Evolutionary conservation across 352 stramenopile species (phyloP).

Genomic region (Blastocystis sp.): DNA sequence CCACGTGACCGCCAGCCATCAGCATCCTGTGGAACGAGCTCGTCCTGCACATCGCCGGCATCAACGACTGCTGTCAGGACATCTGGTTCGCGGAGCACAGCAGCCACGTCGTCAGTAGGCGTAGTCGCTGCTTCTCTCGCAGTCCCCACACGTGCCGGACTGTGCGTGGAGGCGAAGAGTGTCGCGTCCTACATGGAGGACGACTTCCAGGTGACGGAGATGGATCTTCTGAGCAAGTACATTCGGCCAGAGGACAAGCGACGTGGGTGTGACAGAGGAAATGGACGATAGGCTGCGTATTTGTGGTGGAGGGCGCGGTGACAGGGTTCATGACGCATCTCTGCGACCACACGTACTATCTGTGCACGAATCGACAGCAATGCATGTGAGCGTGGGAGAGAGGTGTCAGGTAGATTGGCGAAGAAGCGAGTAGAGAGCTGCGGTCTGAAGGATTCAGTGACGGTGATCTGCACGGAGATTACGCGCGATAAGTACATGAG

Average conservation of each 20-base stretch:
- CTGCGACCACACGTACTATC: slow-evolving; percentile 44
- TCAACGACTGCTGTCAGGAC: slow-evolving; percentile 52
- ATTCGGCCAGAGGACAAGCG: background rate
- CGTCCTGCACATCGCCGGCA: slow-evolving; percentile 12
- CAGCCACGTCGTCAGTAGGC: slow-evolving; percentile 13
- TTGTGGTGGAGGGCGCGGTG: slow-evolving; percentile 46
- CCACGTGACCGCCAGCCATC: background rate
- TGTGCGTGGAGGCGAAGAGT: slow-evolving; percentile 34
- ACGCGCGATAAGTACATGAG: slow-evolving; percentile 1
- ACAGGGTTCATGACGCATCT: slow-evolving; percentile 26
- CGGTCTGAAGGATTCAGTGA: background rate
- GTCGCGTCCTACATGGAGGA: slow-evolving; percentile 40
- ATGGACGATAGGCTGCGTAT: slow-evolving; percentile 21
- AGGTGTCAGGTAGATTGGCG: background rate
- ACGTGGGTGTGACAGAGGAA: background rate
- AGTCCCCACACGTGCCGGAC: background rate
- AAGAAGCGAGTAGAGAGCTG: slow-evolving; percentile 12
- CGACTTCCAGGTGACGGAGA: slow-evolving; percentile 52
- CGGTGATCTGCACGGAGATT: slow-evolving; percentile 50
- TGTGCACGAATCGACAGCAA: slow-evolving; percentile 44
- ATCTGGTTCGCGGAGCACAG: slow-evolving; percentile 54
- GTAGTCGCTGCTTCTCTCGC: background rate
- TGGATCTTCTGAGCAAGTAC: slow-evolving; percentile 34
- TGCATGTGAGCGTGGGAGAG: background rate
- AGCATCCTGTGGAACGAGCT: slow-evolving; percentile 55